Conservation (phyloP, 2,329 filamentous ascomycete species). For the Metarhizium humberi region DNA sequence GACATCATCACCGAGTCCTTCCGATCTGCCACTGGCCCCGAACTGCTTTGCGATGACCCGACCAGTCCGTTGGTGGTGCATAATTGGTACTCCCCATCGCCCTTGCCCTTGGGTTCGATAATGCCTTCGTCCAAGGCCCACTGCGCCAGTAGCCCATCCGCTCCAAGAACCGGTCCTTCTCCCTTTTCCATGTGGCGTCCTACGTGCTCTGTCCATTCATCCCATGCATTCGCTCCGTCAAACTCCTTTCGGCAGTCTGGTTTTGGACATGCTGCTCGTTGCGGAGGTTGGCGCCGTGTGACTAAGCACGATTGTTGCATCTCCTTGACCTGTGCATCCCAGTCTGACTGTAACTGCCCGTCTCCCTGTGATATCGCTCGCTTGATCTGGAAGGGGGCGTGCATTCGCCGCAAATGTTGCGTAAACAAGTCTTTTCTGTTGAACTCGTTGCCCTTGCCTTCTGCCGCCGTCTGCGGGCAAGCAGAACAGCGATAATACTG, state of each 20-base stretch:
- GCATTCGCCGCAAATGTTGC: conserved; percentile 91
- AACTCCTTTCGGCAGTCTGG: conserved; percentile 65
- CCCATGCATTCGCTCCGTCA: conserved; percentile 67
- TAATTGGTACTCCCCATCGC: conserved; percentile 48
- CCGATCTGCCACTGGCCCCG: conserved; percentile 10
- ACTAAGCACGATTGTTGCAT: conserved; percentile 69
- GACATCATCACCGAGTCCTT: conserved; percentile 17
- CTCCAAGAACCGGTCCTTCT: conserved; percentile 46
- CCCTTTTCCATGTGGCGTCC: conserved; percentile 79
- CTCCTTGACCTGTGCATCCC: conserved; percentile 56
- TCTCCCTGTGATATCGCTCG: conserved; percentile 48
- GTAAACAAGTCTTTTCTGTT: conserved; percentile 95
- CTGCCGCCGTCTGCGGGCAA: conserved; percentile 43
- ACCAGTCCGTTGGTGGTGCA: conserved; percentile 19
- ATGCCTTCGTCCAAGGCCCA: conserved; percentile 58
- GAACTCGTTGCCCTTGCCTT: conserved; percentile 61
- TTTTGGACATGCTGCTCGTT: conserved; percentile 60
- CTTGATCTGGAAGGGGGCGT: conserved; percentile 60
- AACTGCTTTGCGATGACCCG: conserved; percentile 5
- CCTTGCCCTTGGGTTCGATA: conserved; percentile 46
- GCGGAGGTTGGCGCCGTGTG: conserved; percentile 58
- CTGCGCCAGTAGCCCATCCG: conserved; percentile 47
- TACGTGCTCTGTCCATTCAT: conserved; percentile 86
- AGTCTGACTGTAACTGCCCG: conserved; percentile 49
- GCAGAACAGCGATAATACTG: conserved; percentile 56